phyloP scores from a whole-genome alignment of 345 rosid genomes.

The Citrus maxima region DNA sequence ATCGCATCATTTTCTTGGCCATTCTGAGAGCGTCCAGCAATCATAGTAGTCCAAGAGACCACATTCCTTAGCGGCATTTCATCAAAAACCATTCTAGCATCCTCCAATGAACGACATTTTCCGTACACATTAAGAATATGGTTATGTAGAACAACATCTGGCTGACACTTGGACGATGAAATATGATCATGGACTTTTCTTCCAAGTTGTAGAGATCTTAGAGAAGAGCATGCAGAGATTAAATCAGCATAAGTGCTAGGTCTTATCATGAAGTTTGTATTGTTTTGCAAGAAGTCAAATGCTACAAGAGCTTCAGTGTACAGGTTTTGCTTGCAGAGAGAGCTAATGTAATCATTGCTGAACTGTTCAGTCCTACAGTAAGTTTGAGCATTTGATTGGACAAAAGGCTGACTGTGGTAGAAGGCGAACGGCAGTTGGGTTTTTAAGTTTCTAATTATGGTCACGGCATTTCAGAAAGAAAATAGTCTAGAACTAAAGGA shows the following conservation, averaged over 20 bases:
- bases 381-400: background rate
- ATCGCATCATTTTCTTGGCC: no score
- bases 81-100: constrained; percentile 65
- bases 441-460: background rate
- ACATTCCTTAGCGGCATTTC: constrained; percentile 58
- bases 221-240: no score
- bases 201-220: no score
- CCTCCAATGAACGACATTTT: constrained; percentile 64
- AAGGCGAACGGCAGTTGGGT: background rate
- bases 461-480: background rate
- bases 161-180: no score
- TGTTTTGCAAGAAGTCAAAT: no score
- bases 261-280: no score
- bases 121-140: constrained; percentile 66
- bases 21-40: no score
- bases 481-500: background rate
- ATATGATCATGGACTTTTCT: no score
- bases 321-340: constrained; percentile 33
- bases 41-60: no score
- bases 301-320: constrained; percentile 1
- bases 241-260: no score
- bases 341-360: constrained; percentile 36
- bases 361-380: constrained; percentile 31
- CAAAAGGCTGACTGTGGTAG: background rate
- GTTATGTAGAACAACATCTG: background rate